Evolutionary conservation across 2,329 filamentous ascomycete genomes (phyloP).

Genomic region (Hymenotorrendiella dingleyae): DNA sequence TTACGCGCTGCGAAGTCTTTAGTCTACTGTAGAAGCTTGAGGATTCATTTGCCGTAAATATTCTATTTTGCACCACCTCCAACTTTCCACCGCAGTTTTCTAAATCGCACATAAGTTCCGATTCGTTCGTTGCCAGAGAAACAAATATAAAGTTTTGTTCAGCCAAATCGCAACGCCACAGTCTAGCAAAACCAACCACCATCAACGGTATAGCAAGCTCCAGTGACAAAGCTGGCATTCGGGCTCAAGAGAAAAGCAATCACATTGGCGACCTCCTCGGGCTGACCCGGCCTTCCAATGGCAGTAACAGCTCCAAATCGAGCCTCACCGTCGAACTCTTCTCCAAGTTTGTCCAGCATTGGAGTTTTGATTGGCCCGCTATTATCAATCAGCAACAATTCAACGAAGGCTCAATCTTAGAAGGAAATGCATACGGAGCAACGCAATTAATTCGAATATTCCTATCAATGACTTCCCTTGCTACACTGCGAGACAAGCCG

Average conservation of each 20-base stretch:
- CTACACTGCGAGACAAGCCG: constrained; percentile 26
- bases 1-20: too few species aligned
- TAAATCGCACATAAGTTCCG: too few species aligned
- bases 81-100: too few species aligned
- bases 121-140: too few species aligned
- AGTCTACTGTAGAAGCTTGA: too few species aligned
- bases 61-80: too few species aligned
- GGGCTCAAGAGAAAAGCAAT: constrained; percentile 1
- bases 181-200: constrained; percentile 7
- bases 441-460: constrained; percentile 14
- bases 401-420: neutral
- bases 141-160: too few species aligned
- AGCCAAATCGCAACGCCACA: too few species aligned
- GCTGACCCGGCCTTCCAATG: constrained; percentile 3
- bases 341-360: neutral
- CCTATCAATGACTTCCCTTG: constrained; percentile 25
- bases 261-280: constrained; percentile 2
- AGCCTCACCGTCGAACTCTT: neutral
- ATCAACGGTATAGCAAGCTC: constrained; percentile 1
- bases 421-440: constrained; percentile 12
- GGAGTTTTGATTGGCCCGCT: constrained; percentile 4
- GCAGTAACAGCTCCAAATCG: neutral
- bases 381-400: neutral
- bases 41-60: too few species aligned
- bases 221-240: constrained; percentile 4